Evolutionary conservation across 805 yeast species (phyloP), one percentile per base, ranked within the genome.

Genomic region (Jamesozyma hellenica): DNA sequence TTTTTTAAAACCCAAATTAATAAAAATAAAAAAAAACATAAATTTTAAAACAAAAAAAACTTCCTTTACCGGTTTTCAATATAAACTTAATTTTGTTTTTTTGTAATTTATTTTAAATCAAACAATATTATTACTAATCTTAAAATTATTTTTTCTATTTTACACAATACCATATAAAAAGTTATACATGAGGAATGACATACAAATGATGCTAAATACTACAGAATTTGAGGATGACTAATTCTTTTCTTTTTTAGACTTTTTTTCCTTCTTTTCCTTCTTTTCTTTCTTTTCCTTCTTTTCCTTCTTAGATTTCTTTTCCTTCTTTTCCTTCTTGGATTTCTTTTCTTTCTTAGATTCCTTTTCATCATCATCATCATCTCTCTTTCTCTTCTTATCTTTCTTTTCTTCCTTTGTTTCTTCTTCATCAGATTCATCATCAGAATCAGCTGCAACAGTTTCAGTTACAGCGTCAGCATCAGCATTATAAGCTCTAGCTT

Each of bases 401-500:
- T 63, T 50, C 43, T 65, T 60, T 43, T 62, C 55, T 42, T 58
- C 49, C 36, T 57, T 53, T 41, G 61, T 62, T 45, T 65, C 60
- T 34, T 63, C 63, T 45, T 65, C 65, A 41, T 63, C 61, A 32
- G 61, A 62, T 41, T 63, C 65, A 40, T 58, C 64, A 44, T 64
- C 64, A 45, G 63, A 59, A 28, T 58, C 65, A 35, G 55, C 52
- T 39, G 53, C 53, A 9, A 50, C 66, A 36, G 65, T 63, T 37
- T 59, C 61, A 34, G 77, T 74, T 17, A 40, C 44, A 40, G 88
- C 76, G 62, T 94, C 98, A 35, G 96, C 97, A 62, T 88, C 97
- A 31, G 85, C 94, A 58, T 90, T 92, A 69, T 92, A 92, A 42
- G 90, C 83, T 63, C 81, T 73, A 38, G 90, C 79, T 61, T 85